Base-by-base conservation (phyloP, 208 protist genomes). In the Histomonas meleagridis region DNA sequence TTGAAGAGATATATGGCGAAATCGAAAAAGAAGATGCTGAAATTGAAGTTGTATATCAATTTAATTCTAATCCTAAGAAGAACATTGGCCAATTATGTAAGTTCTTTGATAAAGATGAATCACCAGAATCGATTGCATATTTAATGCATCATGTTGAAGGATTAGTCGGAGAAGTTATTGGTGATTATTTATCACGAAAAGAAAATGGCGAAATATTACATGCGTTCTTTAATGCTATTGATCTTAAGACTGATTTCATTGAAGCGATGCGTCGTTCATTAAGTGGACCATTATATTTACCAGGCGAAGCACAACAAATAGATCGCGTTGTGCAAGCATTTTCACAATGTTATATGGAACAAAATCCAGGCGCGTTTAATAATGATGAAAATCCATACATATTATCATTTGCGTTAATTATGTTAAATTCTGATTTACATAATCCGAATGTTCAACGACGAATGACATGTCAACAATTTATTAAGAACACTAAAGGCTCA, bases 381-480 rank as follows among this genome's bases (percentile, higher is more conserved):
- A 90, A 57, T 48, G 49, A 35, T n/a, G 92, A 92, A n/a, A 49
- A 28, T 23, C 57, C 62, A 2, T 91, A 91, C 38, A 43, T 92
- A 28, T 43, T 92, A 40, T 60, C 92, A 32, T 92, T 92, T 35
- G 92, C 92, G 7, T 70, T 92, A n/a, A 91, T 91, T 32, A 92
- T 92, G 92, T 35, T 92, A 1, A 92, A 92, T 28, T 78, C 70
- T n/a, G 92, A 92, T 51, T 79, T 91, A 51, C 92, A 92, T 62
- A 90, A 92, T 86, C 92, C 72, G 0, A 46, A 90, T 49, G 92
- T 95, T 5, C 62, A 91, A 62, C 91, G 92, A 16, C 93, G 94
- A 86, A 94, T 94, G 94, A 93, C 92, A 32, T 43, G 90, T 0
- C 86, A 91, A 32, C 26, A 93, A n/a, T 94, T 94, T 65, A 16